Percentiles rank a stretch among this genome's conserved stretches.
Evolutionary conservation across 2,329 filamentous ascomycete species (phyloP).

Genomic region (Microcyclosporella mali): DNA sequence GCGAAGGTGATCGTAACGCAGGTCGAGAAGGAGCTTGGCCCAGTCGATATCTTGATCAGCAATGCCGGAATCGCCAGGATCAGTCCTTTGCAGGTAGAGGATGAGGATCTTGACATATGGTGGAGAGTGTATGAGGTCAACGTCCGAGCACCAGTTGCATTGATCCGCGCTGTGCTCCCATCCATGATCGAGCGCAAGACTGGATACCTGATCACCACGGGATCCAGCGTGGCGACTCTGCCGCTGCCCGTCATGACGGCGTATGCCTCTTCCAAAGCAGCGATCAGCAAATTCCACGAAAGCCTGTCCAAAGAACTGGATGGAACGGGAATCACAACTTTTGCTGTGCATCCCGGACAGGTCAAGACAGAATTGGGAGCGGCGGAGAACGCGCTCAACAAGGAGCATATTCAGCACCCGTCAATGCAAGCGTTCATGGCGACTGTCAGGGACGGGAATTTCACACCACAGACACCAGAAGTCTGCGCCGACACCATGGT

Average conservation of each 20-base stretch:
- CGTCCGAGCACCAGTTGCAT: constrained; percentile 18
- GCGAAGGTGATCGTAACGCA: constrained; percentile 7
- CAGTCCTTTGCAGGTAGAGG: constrained; percentile 6
- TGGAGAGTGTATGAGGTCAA: constrained; percentile 25
- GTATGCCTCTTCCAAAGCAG: constrained; percentile 22
- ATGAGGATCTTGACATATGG: constrained; percentile 18
- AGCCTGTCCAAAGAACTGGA: constrained; percentile 15
- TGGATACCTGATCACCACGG: constrained; percentile 16
- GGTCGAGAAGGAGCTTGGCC: constrained; percentile 10
- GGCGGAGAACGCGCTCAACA: constrained; percentile 13
- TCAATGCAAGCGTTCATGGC: constrained; percentile 1
- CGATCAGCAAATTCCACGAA: constrained; percentile 24
- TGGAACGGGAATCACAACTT: constrained; percentile 15
- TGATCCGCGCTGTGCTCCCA: constrained; percentile 21
- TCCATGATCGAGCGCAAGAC: constrained; percentile 17
- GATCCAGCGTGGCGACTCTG: constrained; percentile 12
- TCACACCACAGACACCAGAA: constrained; percentile 12
- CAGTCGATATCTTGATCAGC: constrained; percentile 8
- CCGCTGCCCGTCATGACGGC: constrained; percentile 19
- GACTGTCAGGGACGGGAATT: background rate
- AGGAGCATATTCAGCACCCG: constrained; percentile 2
- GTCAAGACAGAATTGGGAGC: constrained; percentile 17
- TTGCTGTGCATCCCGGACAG: constrained; percentile 18
- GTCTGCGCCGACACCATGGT: constrained; percentile 16
- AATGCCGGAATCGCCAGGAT: constrained; percentile 16